Base-by-base conservation (phyloP, 371 early-diverging fungal species). In the Mortierella polycephala region DNA sequence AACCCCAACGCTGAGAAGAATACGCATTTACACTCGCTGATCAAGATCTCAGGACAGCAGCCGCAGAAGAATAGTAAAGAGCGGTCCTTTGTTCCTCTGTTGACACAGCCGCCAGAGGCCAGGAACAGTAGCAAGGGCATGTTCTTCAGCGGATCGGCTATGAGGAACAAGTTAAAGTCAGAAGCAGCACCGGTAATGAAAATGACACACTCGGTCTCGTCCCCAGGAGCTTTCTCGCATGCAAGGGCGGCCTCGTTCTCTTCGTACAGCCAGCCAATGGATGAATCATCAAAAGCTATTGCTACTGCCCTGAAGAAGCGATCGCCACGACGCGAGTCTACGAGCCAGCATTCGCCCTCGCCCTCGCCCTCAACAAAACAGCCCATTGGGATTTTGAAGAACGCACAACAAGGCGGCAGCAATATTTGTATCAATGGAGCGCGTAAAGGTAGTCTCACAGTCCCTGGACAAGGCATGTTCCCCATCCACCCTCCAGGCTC, bases 381-480 rank as follows among this genome's bases (percentile, higher is more conserved):
- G 39, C 76, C 76, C 7, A 64, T 71, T 12, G 64, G 76, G n/a
- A 76, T 76, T 39, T 50, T 76, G 62, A 76, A 76, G 53, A 76
- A 76, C 45, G 49, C 71, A 20, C 49, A 58, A 20, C 37, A 50
- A 51, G 41, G 46, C 30, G 30, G 30, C 30, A 30, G 30, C 30
- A 30, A 30, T 30, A 30, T 4, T 4, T 30, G 30, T 45, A 41
- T 21, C 23, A 40, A 39, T 13, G 60, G 51, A 9, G 18, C 20
- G 3, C 46, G 76, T n/a, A 76, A 76, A 18, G 16, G 71, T 0
- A 76, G 76, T 47, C 61, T 71, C 16, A 64, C 76, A 7, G 69
- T 76, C 13, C 76, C 76, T 3, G 18, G 44, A 0, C 13, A 67
- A 5, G 56, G 20, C 41, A 60, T 76, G 64, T 71, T 71, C 49